phyloP scores from a whole-genome alignment of 2,329 filamentous ascomycete species.

The Dactylellina sp. region DNA sequence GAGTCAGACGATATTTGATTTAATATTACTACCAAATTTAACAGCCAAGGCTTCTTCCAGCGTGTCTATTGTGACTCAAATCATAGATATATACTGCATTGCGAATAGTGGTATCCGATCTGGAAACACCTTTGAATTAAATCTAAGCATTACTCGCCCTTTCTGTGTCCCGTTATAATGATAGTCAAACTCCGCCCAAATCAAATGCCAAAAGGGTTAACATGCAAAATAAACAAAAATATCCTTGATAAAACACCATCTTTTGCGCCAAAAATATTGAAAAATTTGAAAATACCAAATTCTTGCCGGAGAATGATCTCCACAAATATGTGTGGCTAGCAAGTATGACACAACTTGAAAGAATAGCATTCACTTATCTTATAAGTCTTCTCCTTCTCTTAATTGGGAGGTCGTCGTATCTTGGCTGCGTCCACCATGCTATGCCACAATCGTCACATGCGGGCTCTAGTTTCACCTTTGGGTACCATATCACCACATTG shows the following conservation, averaged over 20 bases:
- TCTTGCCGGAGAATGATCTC: neutral
- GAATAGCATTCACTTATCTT: constrained; percentile 1
- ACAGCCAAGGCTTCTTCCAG: neutral
- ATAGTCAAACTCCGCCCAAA: constrained; percentile 20
- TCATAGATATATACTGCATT: neutral
- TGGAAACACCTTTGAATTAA: neutral
- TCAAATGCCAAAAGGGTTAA: neutral
- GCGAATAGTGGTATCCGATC: neutral
- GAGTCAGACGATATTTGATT: neutral
- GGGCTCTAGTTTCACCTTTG: constrained; percentile 50
- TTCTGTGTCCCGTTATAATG: neutral
- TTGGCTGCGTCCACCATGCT: constrained; percentile 52
- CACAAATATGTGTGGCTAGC: neutral
- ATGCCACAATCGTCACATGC: constrained; percentile 53
- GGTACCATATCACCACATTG: constrained; percentile 49
- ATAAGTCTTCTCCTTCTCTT: constrained; percentile 24
- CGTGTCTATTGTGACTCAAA: neutral
- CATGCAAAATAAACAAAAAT: neutral
- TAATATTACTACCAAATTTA: constrained; percentile 10
- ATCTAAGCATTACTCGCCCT: neutral
- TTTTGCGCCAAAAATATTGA: neutral
- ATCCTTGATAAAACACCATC: neutral
- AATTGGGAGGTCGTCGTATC: constrained; percentile 39
- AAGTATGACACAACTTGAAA: neutral
- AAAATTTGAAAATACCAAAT: constrained; percentile 1